phyloP scores from a whole-genome alignment of 805 yeast species.

The Candida silvicultrix region DNA sequence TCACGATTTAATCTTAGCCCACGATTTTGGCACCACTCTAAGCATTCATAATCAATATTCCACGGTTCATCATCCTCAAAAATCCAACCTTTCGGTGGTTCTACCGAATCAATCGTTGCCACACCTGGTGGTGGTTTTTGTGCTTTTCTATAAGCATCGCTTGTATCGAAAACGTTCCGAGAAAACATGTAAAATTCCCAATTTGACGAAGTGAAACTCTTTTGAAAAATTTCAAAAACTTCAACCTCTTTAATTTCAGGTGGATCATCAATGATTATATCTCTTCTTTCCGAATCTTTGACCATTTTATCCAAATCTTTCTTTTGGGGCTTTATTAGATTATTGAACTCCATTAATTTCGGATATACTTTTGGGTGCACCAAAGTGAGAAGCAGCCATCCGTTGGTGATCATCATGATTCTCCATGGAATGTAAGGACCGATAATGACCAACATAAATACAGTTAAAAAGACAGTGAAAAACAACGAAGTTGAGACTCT shows the following conservation, averaged over 20 bases:
- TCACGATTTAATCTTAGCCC: constrained; percentile 23
- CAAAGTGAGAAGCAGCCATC: constrained; percentile 48
- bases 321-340: constrained; percentile 20
- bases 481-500: constrained; percentile 56
- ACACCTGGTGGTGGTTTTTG: constrained; percentile 65
- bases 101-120: constrained; percentile 42
- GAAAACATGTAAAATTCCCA: constrained; percentile 64
- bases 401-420: constrained; percentile 42
- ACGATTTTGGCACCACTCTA: constrained; percentile 45
- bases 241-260: constrained; percentile 63
- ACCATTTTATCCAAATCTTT: constrained; percentile 25
- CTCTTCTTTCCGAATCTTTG: constrained; percentile 33
- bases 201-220: constrained; percentile 48
- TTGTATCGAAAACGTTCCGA: constrained; percentile 43
- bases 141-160: constrained; percentile 37
- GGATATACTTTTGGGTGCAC: constrained; percentile 54
- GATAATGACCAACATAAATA: constrained; percentile 34
- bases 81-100: constrained; percentile 71
- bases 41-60: constrained; percentile 53
- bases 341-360: constrained; percentile 18
- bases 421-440: constrained; percentile 62
- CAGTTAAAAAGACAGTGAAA: constrained; percentile 31
- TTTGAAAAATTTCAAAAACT: constrained; percentile 68
- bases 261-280: constrained; percentile 64
- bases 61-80: constrained; percentile 55